Evolutionary conservation across 2,329 filamentous ascomycete genomes (phyloP).

Genomic region (Colletotrichum falcatum): DNA sequence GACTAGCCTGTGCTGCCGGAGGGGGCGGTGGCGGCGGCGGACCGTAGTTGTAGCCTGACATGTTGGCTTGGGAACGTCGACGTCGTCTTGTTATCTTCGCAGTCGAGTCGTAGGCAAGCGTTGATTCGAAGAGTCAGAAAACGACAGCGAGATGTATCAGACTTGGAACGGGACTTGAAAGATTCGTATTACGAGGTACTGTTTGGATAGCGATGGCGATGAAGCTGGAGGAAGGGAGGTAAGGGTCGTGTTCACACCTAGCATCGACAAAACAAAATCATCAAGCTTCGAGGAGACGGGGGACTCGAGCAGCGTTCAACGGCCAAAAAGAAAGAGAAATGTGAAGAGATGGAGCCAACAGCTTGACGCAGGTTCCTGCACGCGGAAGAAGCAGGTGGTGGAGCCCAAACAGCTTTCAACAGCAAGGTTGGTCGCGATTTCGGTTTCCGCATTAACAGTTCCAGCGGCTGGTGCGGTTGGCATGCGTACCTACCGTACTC

Average conservation of each 20-base stretch:
- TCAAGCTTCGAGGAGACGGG: not conserved
- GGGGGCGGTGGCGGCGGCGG: slow-evolving; percentile 64
- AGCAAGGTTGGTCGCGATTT: slow-evolving; percentile 7
- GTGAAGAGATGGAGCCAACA: slow-evolving; percentile 8
- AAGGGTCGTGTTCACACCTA: not conserved
- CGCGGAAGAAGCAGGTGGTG: slow-evolving; percentile 32
- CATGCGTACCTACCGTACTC: too few relatives aligned
- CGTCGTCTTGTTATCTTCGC: slow-evolving; percentile 1
- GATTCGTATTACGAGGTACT: not conserved
- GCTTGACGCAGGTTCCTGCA: slow-evolving; percentile 28
- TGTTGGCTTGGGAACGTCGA: slow-evolving; percentile 43
- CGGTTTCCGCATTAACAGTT: slow-evolving; percentile 37
- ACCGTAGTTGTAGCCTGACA: slow-evolving; percentile 67
- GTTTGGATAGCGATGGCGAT: not conserved
- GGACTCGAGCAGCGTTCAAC: slow-evolving; percentile 4
- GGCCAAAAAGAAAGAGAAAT: slow-evolving; percentile 7
- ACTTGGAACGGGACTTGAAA: not conserved
- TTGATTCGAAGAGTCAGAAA: not conserved
- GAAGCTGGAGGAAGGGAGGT: not conserved
- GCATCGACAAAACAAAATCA: not conserved
- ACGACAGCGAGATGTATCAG: not conserved
- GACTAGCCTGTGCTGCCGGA: slow-evolving; percentile 48
- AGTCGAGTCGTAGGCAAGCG: not conserved
- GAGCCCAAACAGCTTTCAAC: slow-evolving; percentile 32
- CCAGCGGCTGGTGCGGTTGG: slow-evolving; percentile 10